These are phyloP conservation scores for Pistacia atlantica DNA, from an alignment of 345 rosid species.

Conservation along the genomic window DNA sequence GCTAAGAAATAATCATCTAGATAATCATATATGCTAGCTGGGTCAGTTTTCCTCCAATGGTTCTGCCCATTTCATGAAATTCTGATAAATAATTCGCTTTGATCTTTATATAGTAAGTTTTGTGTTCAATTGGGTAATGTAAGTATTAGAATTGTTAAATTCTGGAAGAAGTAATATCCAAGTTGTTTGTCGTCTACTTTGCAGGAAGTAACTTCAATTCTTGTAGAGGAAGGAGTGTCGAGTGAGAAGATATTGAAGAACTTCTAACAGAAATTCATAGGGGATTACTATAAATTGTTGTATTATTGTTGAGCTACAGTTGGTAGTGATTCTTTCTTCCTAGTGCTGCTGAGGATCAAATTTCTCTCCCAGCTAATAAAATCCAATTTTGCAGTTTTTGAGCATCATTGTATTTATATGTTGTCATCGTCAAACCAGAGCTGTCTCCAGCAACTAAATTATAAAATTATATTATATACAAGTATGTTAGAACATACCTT, in stretches of 20 bases:
- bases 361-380: constrained; percentile 35
- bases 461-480: background rate
- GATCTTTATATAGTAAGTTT: background rate
- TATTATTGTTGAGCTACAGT: constrained; percentile 24
- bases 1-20: background rate
- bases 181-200: constrained; percentile 12
- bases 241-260: constrained; percentile 77
- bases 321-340: constrained; percentile 36
- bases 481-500: too few relatives aligned
- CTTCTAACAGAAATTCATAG: constrained; percentile 49
- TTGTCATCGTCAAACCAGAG: background rate
- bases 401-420: background rate
- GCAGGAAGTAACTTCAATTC: constrained; percentile 89
- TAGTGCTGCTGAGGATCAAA: constrained; percentile 25
- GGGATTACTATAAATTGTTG: constrained; percentile 28
- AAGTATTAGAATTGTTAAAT: background rate
- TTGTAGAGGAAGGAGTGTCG: constrained; percentile 73
- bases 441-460: background rate
- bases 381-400: constrained; percentile 27
- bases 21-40: background rate
- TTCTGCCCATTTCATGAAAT: too few relatives aligned
- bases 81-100: too few relatives aligned
- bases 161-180: background rate
- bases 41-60: background rate
- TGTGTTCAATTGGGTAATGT: background rate